Percentiles rank a stretch among this genome's conserved stretches.
These are phyloP conservation scores for Oryza coarctata DNA, from an alignment of 176 grass and related monocot species.

Conservation along the genomic window DNA sequence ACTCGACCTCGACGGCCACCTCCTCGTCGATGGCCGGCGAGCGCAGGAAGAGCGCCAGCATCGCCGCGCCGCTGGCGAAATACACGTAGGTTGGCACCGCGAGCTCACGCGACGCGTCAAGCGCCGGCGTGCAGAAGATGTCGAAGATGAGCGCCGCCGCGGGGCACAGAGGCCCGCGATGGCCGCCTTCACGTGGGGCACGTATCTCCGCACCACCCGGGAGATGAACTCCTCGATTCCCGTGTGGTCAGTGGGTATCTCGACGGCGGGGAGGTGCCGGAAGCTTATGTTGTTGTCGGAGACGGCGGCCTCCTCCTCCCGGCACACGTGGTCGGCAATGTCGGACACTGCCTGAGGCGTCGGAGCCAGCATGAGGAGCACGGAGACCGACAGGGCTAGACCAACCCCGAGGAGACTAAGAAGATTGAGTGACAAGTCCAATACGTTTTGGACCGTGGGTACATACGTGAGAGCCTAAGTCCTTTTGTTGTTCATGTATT, in stretches of 20 bases:
- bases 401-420: too few species aligned
- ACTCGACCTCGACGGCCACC: not conserved
- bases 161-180: conserved; percentile 11
- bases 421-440: too few species aligned
- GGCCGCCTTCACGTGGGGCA: conserved; percentile 31
- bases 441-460: too few species aligned
- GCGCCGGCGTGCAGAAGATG: conserved; percentile 39
- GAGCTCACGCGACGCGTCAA: conserved; percentile 41
- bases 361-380: conserved; percentile 33
- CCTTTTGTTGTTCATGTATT: too few species aligned
- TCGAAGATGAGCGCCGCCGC: conserved; percentile 35
- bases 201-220: conserved; percentile 23
- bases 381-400: conserved; percentile 18
- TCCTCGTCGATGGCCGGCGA: not conserved
- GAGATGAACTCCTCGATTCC: conserved; percentile 50
- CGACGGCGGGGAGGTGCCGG: conserved; percentile 21
- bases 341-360: not conserved
- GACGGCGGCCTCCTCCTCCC: not conserved
- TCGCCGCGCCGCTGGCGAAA: not conserved
- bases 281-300: not conserved
- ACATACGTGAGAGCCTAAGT: too few species aligned
- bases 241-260: not conserved
- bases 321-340: not conserved
- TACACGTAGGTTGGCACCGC: conserved; percentile 40
- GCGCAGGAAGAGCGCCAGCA: conserved; percentile 12